A percentile compares a stretch with the other conserved stretches of the same genome.
phyloP scores from a whole-genome alignment of 2,329 filamentous ascomycete species.

The Aotearoamyces nothofagi region DNA sequence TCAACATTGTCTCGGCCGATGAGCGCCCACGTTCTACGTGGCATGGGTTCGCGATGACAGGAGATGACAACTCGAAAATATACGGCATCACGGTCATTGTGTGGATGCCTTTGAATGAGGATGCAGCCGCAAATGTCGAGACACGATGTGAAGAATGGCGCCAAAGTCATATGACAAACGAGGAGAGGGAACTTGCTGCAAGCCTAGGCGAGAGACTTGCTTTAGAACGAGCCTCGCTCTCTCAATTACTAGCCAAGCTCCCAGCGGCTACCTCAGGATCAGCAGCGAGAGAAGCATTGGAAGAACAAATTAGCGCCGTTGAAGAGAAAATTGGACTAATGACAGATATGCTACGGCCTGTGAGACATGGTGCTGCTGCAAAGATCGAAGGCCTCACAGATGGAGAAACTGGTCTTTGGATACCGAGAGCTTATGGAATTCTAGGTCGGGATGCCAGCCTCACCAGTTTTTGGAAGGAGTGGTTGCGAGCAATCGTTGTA shows the following conservation, averaged over 20 bases:
- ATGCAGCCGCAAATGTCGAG: slow-evolving; percentile 73
- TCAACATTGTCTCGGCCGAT: slow-evolving; percentile 90
- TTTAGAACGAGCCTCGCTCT: slow-evolving; percentile 76
- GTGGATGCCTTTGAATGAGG: slow-evolving; percentile 75
- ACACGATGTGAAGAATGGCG: slow-evolving; percentile 71
- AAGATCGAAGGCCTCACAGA: slow-evolving; percentile 96
- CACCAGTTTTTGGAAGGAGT: slow-evolving; percentile 96
- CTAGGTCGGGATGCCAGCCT: slow-evolving; percentile 71
- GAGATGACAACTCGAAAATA: slow-evolving; percentile 77
- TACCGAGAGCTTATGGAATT: slow-evolving; percentile 83
- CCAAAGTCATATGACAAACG: slow-evolving; percentile 75
- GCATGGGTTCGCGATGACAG: slow-evolving; percentile 98
- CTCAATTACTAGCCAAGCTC: slow-evolving; percentile 70
- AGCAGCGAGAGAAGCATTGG: slow-evolving; percentile 63
- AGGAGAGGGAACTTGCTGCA: slow-evolving; percentile 82
- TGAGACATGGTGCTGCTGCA: slow-evolving; percentile 85
- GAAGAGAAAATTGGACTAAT: slow-evolving; percentile 96
- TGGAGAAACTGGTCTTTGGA: slow-evolving; percentile 92
- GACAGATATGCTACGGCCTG: slow-evolving; percentile 85
- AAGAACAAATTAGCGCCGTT: slow-evolving; percentile 88
- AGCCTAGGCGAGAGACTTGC: slow-evolving; percentile 83
- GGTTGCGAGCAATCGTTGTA: slow-evolving; percentile 84
- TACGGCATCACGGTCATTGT: slow-evolving; percentile 86
- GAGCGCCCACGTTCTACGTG: slow-evolving; percentile 90
- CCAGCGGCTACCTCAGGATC: slow-evolving; percentile 71